A percentile compares a stretch with the other conserved stretches of the same genome.
Conservation (phyloP, 2,329 filamentous ascomycete species). For the Emergomyces pasteurianus region DNA sequence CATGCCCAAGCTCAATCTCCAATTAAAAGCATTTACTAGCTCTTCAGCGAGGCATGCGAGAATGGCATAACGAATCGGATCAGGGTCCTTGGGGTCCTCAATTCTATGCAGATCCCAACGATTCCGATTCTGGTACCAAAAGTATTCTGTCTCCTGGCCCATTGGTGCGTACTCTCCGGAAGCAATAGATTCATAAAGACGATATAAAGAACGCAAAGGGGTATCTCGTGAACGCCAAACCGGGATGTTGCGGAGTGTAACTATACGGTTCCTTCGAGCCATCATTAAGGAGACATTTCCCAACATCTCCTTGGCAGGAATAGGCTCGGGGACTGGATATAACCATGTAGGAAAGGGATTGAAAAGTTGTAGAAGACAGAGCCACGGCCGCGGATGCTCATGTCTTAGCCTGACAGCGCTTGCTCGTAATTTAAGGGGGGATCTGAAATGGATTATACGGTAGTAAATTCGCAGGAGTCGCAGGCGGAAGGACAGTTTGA, state of each 20-base stretch:
- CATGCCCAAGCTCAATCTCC: conserved; percentile 15
- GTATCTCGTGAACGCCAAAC: conserved; percentile 17
- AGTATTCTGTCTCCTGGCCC: conserved; percentile 17
- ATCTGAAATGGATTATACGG: background rate
- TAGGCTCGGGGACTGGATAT: conserved; percentile 12
- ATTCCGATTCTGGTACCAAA: conserved; percentile 14
- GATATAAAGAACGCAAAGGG: conserved; percentile 16
- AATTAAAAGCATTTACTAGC: conserved; percentile 18
- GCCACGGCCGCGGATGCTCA: conserved; percentile 11
- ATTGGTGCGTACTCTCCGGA: conserved; percentile 13
- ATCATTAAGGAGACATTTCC: conserved; percentile 7
- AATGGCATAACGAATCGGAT: conserved; percentile 20
- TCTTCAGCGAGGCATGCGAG: conserved; percentile 17
- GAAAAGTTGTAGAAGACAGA: conserved; percentile 14
- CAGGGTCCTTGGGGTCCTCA: conserved; percentile 16
- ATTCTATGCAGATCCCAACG: conserved; percentile 15
- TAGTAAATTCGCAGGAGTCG: background rate
- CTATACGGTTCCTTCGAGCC: conserved; percentile 3
- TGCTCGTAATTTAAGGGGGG: conserved; percentile 13
- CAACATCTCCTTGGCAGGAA: conserved; percentile 6
- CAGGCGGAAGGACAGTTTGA: background rate
- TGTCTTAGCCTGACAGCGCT: conserved; percentile 14
- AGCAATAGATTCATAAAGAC: conserved; percentile 16
- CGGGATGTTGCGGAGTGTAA: conserved; percentile 9
- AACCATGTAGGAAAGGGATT: conserved; percentile 11